phyloP scores from a whole-genome alignment of 2,329 filamentous ascomycete species.

The Aspergillus novofumigatus region DNA sequence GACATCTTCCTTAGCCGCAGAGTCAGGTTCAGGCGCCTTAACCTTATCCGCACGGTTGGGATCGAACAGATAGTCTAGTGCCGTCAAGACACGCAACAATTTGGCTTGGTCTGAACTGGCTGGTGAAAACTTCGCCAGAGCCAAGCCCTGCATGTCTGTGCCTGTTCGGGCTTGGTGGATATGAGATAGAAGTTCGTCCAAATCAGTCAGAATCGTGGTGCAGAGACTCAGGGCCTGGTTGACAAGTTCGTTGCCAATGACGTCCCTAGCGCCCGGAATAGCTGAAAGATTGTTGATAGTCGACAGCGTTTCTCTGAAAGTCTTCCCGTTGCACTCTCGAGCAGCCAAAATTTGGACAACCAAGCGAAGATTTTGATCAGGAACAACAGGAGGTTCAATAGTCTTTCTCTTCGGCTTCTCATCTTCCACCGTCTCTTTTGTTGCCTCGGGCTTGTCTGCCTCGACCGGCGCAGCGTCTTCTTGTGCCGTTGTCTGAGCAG shows the following conservation, averaged over 20 bases:
- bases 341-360: slow-evolving; percentile 97
- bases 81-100: slow-evolving; percentile 83
- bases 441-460: slow-evolving; percentile 26
- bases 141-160: slow-evolving; percentile 92
- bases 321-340: slow-evolving; percentile 94
- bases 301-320: slow-evolving; percentile 93
- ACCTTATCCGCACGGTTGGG: slow-evolving; percentile 60
- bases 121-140: slow-evolving; percentile 91
- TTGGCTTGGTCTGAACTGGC: slow-evolving; percentile 96
- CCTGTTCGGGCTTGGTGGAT: slow-evolving; percentile 82
- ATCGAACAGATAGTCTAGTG: slow-evolving; percentile 92
- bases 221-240: slow-evolving; percentile 80
- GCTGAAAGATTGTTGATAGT: slow-evolving; percentile 98
- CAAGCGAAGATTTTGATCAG: slow-evolving; percentile 81
- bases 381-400: slow-evolving; percentile 77
- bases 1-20: slow-evolving; percentile 73
- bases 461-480: slow-evolving; percentile 30
- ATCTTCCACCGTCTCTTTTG: slow-evolving; percentile 40
- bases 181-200: slow-evolving; percentile 78
- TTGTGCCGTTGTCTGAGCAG: slow-evolving; percentile 18
- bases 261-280: slow-evolving; percentile 81
- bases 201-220: slow-evolving; percentile 76
- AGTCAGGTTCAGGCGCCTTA: slow-evolving; percentile 50
- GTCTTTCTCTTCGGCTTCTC: slow-evolving; percentile 56
- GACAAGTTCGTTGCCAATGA: slow-evolving; percentile 91